Base-by-base conservation (phyloP, 768 basidiomycete species). In the Leccinum arenicola region DNA sequence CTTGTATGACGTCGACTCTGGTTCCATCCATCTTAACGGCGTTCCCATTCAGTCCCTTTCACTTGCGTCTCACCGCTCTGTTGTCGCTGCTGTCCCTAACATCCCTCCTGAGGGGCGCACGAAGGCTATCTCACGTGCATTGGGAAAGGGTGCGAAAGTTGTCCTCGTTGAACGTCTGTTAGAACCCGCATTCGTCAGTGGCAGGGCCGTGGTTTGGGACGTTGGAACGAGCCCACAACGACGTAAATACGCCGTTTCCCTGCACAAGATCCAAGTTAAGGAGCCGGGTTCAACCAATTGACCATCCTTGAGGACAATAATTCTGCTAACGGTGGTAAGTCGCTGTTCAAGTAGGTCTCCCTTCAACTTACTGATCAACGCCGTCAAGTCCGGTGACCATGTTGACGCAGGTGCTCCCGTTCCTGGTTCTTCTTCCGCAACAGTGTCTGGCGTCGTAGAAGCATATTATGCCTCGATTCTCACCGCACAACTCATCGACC, bases 11-110 rank as follows among this genome's bases (percentile, higher is more conserved):
- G 79, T 95, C 14, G 80, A 82, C 55, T 93, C 93, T 27, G 82
- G 89, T 15, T 77, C 87, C 43, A 94, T 96, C 64, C 74, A 86
- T 50, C 86, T 96, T 60, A 93, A 97, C 65, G 92, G 89, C 3
- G 81, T 90, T 66, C 91, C 97, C 66, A 90, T 98, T 55, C 86
- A 89, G 36, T 85, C 95, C 59, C 84, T 98, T 5, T 95, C 93
- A 0, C 92, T 95, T 69, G 75, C 80, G 33, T 89, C 87, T 56
- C 74, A 97, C 23, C 82, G 95, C 33, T 82, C 84, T 61, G 83
- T 89, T 1, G 92, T 98, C 60, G 93, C 94, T 17, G 91, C 94
- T 25, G 91, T 98, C 2, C 95, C 96, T 1, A 93, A 97, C 69
- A 93, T 93, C 64, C 80, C 23, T 36, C 25, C 63, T 7, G 70